Conservation (phyloP, 306 rosid genomes). For the Carpinus viminea region DNA sequence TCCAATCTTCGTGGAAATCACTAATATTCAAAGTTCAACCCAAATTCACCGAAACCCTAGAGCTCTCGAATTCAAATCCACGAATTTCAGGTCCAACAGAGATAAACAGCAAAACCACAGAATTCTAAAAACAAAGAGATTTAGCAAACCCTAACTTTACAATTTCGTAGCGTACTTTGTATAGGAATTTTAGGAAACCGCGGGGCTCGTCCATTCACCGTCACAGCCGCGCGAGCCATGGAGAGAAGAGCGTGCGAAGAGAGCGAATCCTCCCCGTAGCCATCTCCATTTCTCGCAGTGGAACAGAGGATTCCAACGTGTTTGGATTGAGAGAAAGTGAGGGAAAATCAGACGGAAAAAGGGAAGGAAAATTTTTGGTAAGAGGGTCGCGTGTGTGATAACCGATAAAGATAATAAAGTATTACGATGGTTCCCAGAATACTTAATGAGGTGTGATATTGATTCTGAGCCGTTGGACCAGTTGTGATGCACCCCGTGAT, state of each 20-base stretch:
- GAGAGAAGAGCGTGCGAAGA: conserved; percentile 55
- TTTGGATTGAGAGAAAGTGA: conserved; percentile 26
- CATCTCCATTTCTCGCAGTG: conserved; percentile 65
- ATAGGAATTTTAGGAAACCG: conserved; percentile 51
- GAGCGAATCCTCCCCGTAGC: conserved; percentile 58
- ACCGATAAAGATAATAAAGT: too few relatives aligned
- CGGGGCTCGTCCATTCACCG: conserved; percentile 55
- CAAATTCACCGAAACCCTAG: conserved; percentile 25
- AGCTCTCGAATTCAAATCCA: conserved; percentile 22
- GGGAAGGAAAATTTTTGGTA: not conserved
- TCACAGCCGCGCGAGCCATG: conserved; percentile 40
- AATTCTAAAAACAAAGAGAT: conserved; percentile 35
- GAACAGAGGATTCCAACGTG: conserved; percentile 12
- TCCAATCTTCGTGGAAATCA: not conserved
- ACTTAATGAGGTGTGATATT: not conserved
- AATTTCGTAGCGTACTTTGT: conserved; percentile 61
- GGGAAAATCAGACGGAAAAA: conserved; percentile 25
- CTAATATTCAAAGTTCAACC: not conserved
- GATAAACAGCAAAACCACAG: conserved; percentile 14
- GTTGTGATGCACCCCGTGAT: too few relatives aligned
- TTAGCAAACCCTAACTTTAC: conserved; percentile 34
- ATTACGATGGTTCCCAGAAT: not conserved
- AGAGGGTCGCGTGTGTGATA: not conserved
- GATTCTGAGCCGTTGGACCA: not conserved
- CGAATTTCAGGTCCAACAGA: conserved; percentile 31